Conservation (phyloP, 495 filamentous ascomycete species). For the Cairneyella variabilis region DNA sequence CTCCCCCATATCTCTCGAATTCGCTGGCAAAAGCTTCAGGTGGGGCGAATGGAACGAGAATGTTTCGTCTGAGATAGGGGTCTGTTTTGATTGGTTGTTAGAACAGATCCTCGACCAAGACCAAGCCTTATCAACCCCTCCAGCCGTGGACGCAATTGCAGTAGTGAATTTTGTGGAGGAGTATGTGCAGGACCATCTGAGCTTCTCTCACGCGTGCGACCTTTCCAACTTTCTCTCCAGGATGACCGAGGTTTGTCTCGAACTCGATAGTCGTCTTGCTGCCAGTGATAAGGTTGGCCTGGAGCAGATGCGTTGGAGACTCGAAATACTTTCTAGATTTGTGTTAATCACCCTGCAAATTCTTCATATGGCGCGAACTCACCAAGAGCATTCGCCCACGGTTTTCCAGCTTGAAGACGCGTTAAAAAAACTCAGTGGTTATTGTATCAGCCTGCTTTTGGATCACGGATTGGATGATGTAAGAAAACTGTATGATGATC, state of each 20-base stretch:
- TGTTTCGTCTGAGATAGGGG: constrained; percentile 63
- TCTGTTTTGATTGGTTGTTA: constrained; percentile 51
- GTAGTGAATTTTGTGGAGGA: constrained; percentile 27
- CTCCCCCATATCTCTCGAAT: constrained; percentile 29
- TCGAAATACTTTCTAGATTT: constrained; percentile 28
- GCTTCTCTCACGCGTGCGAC: constrained; percentile 26
- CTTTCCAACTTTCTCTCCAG: constrained; percentile 39
- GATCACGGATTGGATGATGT: constrained; percentile 48
- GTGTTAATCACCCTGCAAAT: constrained; percentile 28
- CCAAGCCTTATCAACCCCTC: background rate
- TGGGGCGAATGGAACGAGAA: constrained; percentile 71
- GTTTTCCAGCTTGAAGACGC: constrained; percentile 37
- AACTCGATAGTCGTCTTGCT: constrained; percentile 10
- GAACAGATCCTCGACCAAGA: constrained; percentile 33
- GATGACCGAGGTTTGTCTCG: constrained; percentile 39
- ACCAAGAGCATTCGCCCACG: constrained; percentile 26
- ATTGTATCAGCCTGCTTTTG: constrained; percentile 39
- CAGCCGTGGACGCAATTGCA: constrained; percentile 20
- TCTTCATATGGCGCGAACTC: constrained; percentile 32
- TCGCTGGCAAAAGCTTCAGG: constrained; percentile 47
- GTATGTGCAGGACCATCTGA: constrained; percentile 32
- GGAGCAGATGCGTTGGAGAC: constrained; percentile 10
- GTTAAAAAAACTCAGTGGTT: constrained; percentile 33
- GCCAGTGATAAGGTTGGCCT: background rate
- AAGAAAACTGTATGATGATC: constrained; percentile 57